These are phyloP conservation scores for Solanum hybrid DNA, from an alignment of 305 asterid species.

Conservation along the genomic window DNA sequence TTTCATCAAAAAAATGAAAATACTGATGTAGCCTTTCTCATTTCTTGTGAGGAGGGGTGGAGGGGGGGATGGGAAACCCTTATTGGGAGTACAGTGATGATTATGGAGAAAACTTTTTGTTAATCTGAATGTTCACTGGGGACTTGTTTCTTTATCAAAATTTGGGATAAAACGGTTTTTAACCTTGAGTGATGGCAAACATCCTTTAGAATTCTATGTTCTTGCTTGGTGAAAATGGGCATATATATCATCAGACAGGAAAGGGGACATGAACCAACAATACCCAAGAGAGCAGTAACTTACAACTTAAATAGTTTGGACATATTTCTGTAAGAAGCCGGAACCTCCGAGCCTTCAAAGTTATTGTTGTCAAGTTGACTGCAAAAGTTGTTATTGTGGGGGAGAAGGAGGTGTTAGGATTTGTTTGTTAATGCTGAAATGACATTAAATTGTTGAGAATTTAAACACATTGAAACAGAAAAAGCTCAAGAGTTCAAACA, in stretches of 20 bases:
- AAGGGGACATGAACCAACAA: not conserved
- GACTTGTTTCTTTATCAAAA: not conserved
- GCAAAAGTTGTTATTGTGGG: slow-evolving; percentile 10
- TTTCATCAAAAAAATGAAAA: too few species aligned
- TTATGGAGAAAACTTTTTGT: not conserved
- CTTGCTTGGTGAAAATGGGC: not conserved
- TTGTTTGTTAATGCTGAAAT: not conserved
- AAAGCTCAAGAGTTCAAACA: not conserved
- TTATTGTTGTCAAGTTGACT: slow-evolving; percentile 61
- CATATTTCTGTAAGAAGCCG: slow-evolving; percentile 33
- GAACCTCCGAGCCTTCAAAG: slow-evolving; percentile 47
- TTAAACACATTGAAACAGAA: not conserved
- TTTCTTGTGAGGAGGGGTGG: not conserved
- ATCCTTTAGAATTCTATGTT: not conserved
- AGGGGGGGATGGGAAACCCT: not conserved
- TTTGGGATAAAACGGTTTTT: not conserved
- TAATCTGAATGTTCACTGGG: not conserved
- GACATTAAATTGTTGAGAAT: not conserved
- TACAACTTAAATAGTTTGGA: slow-evolving; percentile 38
- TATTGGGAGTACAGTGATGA: not conserved
- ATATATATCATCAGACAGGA: not conserved
- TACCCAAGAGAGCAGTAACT: not conserved
- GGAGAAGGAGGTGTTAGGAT: not conserved
- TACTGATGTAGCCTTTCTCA: too few species aligned
- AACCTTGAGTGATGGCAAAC: not conserved